A percentile compares a stretch with the other conserved stretches of the same genome.
Evolutionary conservation across 306 rosid genomes (phyloP).

Genomic region (Vigna mungo): DNA sequence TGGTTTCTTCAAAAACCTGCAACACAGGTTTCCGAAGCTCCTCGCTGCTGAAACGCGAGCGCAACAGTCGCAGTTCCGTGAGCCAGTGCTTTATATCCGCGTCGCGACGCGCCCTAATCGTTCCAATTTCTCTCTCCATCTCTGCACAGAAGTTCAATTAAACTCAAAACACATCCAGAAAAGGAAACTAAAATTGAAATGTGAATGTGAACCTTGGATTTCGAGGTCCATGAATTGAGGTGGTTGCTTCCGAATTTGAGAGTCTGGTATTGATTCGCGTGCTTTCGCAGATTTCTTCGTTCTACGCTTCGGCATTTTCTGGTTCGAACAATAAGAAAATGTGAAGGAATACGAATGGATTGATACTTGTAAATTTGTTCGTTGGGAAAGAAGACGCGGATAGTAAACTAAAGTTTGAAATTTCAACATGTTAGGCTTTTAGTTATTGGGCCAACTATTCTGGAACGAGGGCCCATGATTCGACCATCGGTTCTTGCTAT

Average conservation of each 20-base stretch:
- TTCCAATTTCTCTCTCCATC: constrained; percentile 69
- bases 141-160: constrained; percentile 19
- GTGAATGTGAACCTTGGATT: constrained; percentile 56
- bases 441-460: background rate
- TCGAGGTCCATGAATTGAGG: constrained; percentile 54
- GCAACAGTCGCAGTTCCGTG: constrained; percentile 72
- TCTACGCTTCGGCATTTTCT: constrained; percentile 64
- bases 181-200: background rate
- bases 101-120: constrained; percentile 82
- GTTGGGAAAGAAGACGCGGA: background rate
- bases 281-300: constrained; percentile 48
- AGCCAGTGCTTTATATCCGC: constrained; percentile 70
- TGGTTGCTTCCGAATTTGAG: constrained; percentile 41
- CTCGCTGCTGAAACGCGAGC: constrained; percentile 64
- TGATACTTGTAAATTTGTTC: background rate
- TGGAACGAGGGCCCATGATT: background rate
- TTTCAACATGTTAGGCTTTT: background rate
- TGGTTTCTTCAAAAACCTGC: constrained; percentile 59
- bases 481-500: background rate
- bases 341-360: background rate
- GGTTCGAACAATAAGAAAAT: background rate
- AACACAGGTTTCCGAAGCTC: constrained; percentile 61
- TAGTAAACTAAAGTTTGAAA: background rate
- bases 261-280: constrained; percentile 33
- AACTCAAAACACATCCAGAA: background rate